Evolutionary conservation across 495 filamentous ascomycete species (phyloP).

Genomic region (Aspergillus hancockii): DNA sequence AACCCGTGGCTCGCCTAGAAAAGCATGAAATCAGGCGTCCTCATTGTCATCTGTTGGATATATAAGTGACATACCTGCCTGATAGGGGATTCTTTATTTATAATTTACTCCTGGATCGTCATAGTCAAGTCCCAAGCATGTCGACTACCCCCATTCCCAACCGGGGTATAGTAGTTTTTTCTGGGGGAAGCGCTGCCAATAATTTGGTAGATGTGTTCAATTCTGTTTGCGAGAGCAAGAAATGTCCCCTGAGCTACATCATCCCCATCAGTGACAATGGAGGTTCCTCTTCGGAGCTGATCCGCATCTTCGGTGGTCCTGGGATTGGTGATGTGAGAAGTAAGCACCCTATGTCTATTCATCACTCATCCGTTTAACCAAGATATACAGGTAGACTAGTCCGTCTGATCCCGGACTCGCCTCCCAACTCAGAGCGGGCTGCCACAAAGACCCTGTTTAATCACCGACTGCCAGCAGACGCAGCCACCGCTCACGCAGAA

Average conservation of each 20-base stretch:
- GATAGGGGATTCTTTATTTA: background rate
- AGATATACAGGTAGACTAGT: slow-evolving; percentile 71
- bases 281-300: slow-evolving; percentile 86
- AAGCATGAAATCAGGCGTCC: background rate
- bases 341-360: slow-evolving; percentile 40
- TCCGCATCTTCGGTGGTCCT: slow-evolving; percentile 89
- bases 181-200: slow-evolving; percentile 89
- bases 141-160: slow-evolving; percentile 25
- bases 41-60: background rate
- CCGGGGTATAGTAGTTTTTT: slow-evolving; percentile 77
- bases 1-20: background rate
- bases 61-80: background rate
- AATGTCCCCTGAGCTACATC: slow-evolving; percentile 73
- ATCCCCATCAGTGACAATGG: slow-evolving; percentile 97
- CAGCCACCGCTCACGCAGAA: slow-evolving; percentile 49
- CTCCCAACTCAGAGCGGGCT: slow-evolving; percentile 59
- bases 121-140: slow-evolving; percentile 6
- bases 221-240: slow-evolving; percentile 66
- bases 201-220: slow-evolving; percentile 91
- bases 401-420: slow-evolving; percentile 77
- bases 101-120: background rate
- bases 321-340: slow-evolving; percentile 91
- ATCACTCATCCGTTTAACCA: slow-evolving; percentile 9
- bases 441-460: slow-evolving; percentile 85
- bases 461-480: slow-evolving; percentile 67